Percentiles rank a stretch among this genome's conserved stretches.
phyloP scores from a whole-genome alignment of 371 early-diverging fungal genomes.

The Vittaforma corneae region DNA sequence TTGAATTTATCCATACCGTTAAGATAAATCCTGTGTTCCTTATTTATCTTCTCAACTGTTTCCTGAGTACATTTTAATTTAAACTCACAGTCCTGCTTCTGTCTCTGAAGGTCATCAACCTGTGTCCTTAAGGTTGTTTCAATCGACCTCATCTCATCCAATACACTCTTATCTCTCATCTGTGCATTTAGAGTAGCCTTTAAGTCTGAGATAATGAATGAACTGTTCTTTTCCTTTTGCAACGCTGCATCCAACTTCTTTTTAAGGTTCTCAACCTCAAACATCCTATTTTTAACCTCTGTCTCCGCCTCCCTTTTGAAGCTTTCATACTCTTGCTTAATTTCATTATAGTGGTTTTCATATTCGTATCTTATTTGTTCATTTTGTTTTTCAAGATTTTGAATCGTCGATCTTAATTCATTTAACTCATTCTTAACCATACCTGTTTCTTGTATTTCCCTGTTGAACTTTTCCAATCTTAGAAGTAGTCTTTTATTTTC shows the following conservation, averaged over 20 bases:
- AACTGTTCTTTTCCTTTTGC: background rate
- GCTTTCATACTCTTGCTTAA: background rate
- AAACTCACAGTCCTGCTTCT: too few species aligned
- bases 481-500: constrained; percentile 47
- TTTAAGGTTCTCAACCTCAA: background rate
- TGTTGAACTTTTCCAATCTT: constrained; percentile 23
- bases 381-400: constrained; percentile 1
- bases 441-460: constrained; percentile 1
- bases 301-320: background rate
- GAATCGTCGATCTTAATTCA: background rate
- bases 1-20: background rate
- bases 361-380: constrained; percentile 6
- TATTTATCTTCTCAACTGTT: background rate
- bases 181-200: background rate
- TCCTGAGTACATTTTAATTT: too few species aligned
- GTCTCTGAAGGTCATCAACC: background rate
- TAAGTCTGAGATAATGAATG: background rate
- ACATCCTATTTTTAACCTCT: background rate
- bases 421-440: too few species aligned
- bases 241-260: background rate
- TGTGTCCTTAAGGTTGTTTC: background rate
- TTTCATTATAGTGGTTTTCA: background rate
- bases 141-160: background rate
- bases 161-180: background rate
- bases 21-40: background rate